Evolutionary conservation across 768 basidiomycete species (phyloP).

Genomic region (Candolleomyces eurysporus): DNA sequence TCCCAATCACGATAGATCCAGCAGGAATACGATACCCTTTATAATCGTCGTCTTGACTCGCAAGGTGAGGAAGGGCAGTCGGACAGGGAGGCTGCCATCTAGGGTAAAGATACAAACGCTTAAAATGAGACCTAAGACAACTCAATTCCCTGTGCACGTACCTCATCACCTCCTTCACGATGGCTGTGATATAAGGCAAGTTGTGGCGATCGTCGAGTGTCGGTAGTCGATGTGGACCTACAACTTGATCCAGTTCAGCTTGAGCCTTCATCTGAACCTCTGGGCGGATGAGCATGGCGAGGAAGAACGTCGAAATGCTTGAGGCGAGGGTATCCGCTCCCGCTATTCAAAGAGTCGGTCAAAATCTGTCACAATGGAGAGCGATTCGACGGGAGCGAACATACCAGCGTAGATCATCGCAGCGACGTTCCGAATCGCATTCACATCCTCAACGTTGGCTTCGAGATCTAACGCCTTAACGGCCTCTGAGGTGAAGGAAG

Average conservation of each 20-base stretch:
- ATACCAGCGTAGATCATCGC: too few species aligned
- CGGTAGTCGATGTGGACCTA: slow-evolving; percentile 3
- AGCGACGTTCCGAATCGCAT: too few species aligned
- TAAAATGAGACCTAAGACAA: too few species aligned
- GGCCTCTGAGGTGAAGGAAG: too few species aligned
- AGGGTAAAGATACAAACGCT: too few species aligned
- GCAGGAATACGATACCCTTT: slow-evolving; percentile 17
- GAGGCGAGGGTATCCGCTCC: slow-evolving; percentile 22
- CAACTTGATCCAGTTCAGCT: slow-evolving; percentile 5
- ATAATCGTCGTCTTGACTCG: slow-evolving; percentile 14
- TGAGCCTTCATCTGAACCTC: slow-evolving; percentile 9
- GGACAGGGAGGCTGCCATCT: too few species aligned
- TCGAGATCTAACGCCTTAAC: too few species aligned
- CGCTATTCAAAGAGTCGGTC: not conserved
- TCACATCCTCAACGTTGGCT: too few species aligned
- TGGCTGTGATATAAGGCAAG: slow-evolving; percentile 20
- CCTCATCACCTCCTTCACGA: slow-evolving; percentile 21
- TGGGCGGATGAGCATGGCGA: slow-evolving; percentile 15
- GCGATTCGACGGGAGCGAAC: not conserved
- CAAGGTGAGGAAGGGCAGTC: slow-evolving; percentile 10
- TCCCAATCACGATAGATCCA: slow-evolving; percentile 16
- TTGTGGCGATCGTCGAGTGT: slow-evolving; percentile 17
- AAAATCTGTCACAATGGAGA: not conserved
- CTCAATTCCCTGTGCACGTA: not conserved
- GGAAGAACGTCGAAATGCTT: slow-evolving; percentile 38